A percentile compares a stretch with the other conserved stretches of the same genome.
Evolutionary conservation across 495 filamentous ascomycete genomes (phyloP).

Genomic region (Tuber umbilicatum): DNA sequence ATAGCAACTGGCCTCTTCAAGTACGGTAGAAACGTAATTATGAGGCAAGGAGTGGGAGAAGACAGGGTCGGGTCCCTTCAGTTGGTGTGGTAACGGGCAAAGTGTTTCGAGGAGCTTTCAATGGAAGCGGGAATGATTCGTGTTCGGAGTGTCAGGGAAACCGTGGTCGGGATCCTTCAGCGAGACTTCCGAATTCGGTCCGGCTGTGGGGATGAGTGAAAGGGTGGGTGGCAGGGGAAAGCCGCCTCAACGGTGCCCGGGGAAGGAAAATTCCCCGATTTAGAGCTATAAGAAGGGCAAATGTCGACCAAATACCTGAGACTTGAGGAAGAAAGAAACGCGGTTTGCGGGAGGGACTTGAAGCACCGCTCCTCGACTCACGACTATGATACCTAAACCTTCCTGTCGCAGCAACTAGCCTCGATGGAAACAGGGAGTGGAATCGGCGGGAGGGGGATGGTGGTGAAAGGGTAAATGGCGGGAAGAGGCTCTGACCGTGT

Average conservation of each 20-base stretch:
- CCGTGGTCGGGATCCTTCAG: slow-evolving; percentile 20
- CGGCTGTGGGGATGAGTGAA: slow-evolving; percentile 11
- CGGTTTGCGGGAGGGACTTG: background rate
- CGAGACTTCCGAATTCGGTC: slow-evolving; percentile 28
- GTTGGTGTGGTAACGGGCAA: slow-evolving; percentile 15
- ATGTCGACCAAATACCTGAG: slow-evolving; percentile 3
- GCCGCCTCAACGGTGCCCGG: slow-evolving; percentile 24
- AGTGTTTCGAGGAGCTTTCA: slow-evolving; percentile 19
- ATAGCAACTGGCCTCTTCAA: slow-evolving; percentile 20
- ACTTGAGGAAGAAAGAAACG: background rate
- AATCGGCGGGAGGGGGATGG: background rate
- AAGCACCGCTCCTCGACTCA: background rate
- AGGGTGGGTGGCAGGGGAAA: background rate
- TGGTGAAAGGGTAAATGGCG: slow-evolving; percentile 9
- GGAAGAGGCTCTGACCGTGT: slow-evolving; percentile 19
- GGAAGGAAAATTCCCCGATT: slow-evolving; percentile 21
- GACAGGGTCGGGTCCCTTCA: slow-evolving; percentile 7
- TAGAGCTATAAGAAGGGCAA: slow-evolving; percentile 19
- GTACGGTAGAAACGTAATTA: slow-evolving; percentile 15
- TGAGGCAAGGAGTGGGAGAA: slow-evolving; percentile 22
- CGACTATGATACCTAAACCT: background rate
- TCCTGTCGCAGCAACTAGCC: background rate
- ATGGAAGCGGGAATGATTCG: slow-evolving; percentile 9
- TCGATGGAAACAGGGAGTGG: background rate
- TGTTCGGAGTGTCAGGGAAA: slow-evolving; percentile 15